phyloP scores from a whole-genome alignment of 371 early-diverging fungal species.

The Hamiltosporidium tvaerminnensis region DNA sequence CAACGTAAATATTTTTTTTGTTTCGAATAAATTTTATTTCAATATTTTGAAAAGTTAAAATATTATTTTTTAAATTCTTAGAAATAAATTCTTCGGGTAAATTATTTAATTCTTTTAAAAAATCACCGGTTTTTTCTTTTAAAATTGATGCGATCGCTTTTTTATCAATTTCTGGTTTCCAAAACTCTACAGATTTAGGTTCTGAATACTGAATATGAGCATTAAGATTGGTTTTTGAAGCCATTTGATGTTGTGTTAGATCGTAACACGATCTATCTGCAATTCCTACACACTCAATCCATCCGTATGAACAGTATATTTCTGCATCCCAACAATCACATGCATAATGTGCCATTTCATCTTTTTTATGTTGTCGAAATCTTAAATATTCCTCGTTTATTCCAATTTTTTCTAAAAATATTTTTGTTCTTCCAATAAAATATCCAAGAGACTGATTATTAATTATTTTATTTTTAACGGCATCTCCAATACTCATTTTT shows the following conservation, averaged over 20 bases:
- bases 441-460: constrained; percentile 93
- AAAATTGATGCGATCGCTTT: constrained; percentile 57
- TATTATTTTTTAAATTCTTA: constrained; percentile 8
- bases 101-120: constrained; percentile 21
- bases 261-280: constrained; percentile 97
- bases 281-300: constrained; percentile 99
- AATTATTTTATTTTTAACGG: constrained; percentile 66
- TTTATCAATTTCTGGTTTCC: constrained; percentile 53
- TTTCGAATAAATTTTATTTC: neutral
- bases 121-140: constrained; percentile 21
- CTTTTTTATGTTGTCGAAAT: constrained; percentile 94
- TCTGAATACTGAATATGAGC: constrained; percentile 70
- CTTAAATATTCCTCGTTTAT: constrained; percentile 69
- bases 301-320: constrained; percentile 59
- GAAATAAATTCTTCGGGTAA: constrained; percentile 27
- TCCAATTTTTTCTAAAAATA: constrained; percentile 79
- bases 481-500: constrained; percentile 72
- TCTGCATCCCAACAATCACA: constrained; percentile 66
- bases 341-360: constrained; percentile 99
- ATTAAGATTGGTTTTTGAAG: constrained; percentile 74
- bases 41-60: neutral
- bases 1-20: constrained; percentile 53
- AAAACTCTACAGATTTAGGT: constrained; percentile 54
- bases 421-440: constrained; percentile 80
- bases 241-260: constrained; percentile 71